Base-by-base conservation (phyloP, 2,329 filamentous ascomycete species). In the Alternaria tenuissima region DNA sequence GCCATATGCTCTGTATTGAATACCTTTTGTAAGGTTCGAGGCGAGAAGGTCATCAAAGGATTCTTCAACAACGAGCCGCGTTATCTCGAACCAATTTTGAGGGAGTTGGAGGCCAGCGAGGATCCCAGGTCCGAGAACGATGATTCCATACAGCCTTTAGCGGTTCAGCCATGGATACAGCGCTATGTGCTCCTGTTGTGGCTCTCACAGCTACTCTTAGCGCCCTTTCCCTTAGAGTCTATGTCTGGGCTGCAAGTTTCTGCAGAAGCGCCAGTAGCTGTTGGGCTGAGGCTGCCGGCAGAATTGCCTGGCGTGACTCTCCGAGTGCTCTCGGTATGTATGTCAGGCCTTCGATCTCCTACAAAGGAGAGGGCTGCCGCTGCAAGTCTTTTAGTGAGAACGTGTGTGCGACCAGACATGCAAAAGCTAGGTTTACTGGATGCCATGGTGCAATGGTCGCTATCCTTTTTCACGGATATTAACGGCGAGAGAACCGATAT, bases 301-400 rank as follows among this genome's bases (percentile, higher is more conserved):
- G 80, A 86, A 32, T 80, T 93, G 1, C 93, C 94, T 0, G 86
- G 86, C 2, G 86, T 97, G 57, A 86, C 92, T 0, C 80, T 87
- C 6, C 86, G 92, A 14, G 82, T 95, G 9, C 81, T 97, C 5
- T 87, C 88, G 0, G 78, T 96, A 26, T 91, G 89, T 7, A 81
- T 93, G 55, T 84, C 86, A 57, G 92, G 93, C 72, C 85, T 98
- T 16, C 82, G 86, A 6, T 88, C 87, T 1, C 86, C 94, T 0
- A 93, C 94, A 0, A 97, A 96, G 70, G 94, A 97, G 74, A 88
- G 92, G 58, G 92, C 95, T 78, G 93, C 93, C 9, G 94, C 95
- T n/a, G 93, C 90, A 60, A 84, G 87, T 3, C 83, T 98, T 24
- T 83, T 99, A 7, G 91, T 96, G 18, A 87, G 93, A 46, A 83